phyloP scores from a whole-genome alignment of 345 rosid genomes.

The Populus deltoides region DNA sequence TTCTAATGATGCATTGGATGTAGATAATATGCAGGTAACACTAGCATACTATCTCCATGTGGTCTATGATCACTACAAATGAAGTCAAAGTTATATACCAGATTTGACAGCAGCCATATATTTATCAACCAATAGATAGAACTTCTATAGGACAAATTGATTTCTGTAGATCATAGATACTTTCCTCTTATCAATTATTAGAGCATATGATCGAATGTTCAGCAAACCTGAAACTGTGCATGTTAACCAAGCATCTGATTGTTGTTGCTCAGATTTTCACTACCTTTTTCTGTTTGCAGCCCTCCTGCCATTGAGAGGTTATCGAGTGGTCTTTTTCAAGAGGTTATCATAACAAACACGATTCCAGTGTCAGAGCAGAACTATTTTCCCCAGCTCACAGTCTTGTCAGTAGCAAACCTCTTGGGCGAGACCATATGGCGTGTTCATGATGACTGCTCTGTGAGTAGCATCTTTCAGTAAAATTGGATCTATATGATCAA shows the following conservation, averaged over 20 bases:
- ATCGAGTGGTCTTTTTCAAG: conserved; percentile 91
- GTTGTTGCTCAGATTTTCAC: neutral
- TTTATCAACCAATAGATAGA: neutral
- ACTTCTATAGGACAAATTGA: neutral
- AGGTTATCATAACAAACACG: conserved; percentile 92
- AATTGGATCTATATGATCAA: conserved; percentile 6
- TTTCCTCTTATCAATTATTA: neutral
- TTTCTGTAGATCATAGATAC: neutral
- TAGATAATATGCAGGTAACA: neutral
- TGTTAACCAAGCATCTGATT: neutral
- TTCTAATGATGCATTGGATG: neutral
- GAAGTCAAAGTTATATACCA: neutral
- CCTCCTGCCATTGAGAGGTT: conserved; percentile 94
- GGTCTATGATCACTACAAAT: neutral
- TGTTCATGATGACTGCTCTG: conserved; percentile 92
- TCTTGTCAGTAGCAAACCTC: conserved; percentile 93
- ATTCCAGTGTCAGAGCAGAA: conserved; percentile 80
- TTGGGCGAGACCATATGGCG: conserved; percentile 97
- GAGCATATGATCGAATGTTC: neutral
- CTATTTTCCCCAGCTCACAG: conserved; percentile 87
- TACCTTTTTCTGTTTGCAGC: conserved; percentile 38
- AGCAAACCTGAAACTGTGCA: conserved; percentile 3
- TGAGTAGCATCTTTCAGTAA: conserved; percentile 46
- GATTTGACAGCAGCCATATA: neutral
- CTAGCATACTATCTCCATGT: neutral